These are phyloP conservation scores for Metschnikowia lochheadii DNA, from an alignment of 805 yeast genomes.

Conservation along the genomic window DNA sequence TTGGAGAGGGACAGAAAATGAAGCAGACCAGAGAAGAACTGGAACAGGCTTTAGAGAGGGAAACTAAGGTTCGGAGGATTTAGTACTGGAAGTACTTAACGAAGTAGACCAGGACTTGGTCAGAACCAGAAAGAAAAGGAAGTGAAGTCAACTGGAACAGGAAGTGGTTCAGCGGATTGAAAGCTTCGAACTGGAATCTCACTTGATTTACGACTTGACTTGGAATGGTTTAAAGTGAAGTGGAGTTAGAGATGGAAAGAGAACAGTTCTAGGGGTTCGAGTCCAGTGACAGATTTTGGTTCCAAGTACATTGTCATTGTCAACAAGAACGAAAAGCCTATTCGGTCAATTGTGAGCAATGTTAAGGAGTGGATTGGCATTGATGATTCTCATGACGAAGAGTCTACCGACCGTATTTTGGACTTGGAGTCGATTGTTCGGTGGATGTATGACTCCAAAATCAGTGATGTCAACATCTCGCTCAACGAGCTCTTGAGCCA, in stretches of 20 bases:
- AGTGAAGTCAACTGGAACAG: too few relatives aligned
- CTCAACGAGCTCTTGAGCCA: slow-evolving; percentile 28
- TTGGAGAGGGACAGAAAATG: too few relatives aligned
- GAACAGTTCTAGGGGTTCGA: slow-evolving; percentile 28
- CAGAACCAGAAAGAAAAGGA: too few relatives aligned
- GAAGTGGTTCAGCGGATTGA: too few relatives aligned
- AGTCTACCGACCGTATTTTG: slow-evolving; percentile 33
- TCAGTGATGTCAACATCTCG: slow-evolving; percentile 25
- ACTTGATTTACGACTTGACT: too few relatives aligned
- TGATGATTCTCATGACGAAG: slow-evolving; percentile 32
- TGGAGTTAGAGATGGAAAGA: slow-evolving; percentile 11
- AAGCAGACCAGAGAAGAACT: too few relatives aligned
- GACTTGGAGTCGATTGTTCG: slow-evolving; percentile 34
- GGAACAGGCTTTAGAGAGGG: too few relatives aligned
- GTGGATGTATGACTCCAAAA: slow-evolving; percentile 35
- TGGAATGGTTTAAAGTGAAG: too few relatives aligned
- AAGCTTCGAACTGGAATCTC: too few relatives aligned
- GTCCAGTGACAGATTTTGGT: slow-evolving; percentile 69
- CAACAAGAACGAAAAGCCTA: slow-evolving; percentile 39
- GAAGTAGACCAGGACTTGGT: too few relatives aligned
- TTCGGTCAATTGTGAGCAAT: slow-evolving; percentile 34
- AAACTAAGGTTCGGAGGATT: too few relatives aligned
- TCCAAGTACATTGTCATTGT: slow-evolving; percentile 53
- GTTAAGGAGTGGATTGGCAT: slow-evolving; percentile 39
- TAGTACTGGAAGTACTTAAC: too few relatives aligned